Evolutionary conservation across 345 rosid species (phyloP), one percentile per base, ranked within the genome.

Genomic region (Combretum micranthum): DNA sequence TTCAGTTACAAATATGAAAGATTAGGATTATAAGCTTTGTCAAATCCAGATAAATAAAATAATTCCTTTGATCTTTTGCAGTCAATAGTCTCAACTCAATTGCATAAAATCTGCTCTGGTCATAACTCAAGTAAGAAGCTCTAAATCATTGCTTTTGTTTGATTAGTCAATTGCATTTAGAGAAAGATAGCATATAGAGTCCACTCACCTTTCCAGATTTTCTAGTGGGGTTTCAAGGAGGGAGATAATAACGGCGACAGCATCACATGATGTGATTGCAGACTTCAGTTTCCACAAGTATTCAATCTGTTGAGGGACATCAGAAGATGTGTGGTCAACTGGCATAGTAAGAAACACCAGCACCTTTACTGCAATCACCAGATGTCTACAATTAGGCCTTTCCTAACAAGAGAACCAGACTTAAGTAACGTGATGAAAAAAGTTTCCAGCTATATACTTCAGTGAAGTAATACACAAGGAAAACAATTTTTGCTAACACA

Each of bases 291-390:
- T 82, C 96, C 97, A 93, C 26, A 93, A 73, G 73, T 83, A 82
- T 75, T 93, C 97, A 11, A 78, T 68, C 66, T 93, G 99, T 63
- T 77, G 85, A 65, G 86, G 79, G 20, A 83, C 72, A 67, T 87
- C 85, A 61, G 59, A 70, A n/a, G 99, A 93, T 13, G 78, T 72
- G 50, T 85, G 72, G 72, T 93, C 99, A 45, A 93, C 45, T 10
- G 96, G 92, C 95, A 86, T 86, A 1, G 95, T 82, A 43, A 88
- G 85, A 70, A 88, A 91, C 74, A 88, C 98, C 77, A 91, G 65
- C 32, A 84, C 92, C 77, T 91, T 88, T 64, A 91, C 96, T 91
- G 84, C 61, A 68, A 47, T 45, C 64, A 47, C 13, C 54, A 2
- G 55, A n/a, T 64, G 10, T 19, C 16, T 60, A 13, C 1, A 22